Evolutionary conservation across 2,329 filamentous ascomycete species (phyloP), one percentile per base, ranked within the genome.

Genomic region (Cladophialophora exuberans): DNA sequence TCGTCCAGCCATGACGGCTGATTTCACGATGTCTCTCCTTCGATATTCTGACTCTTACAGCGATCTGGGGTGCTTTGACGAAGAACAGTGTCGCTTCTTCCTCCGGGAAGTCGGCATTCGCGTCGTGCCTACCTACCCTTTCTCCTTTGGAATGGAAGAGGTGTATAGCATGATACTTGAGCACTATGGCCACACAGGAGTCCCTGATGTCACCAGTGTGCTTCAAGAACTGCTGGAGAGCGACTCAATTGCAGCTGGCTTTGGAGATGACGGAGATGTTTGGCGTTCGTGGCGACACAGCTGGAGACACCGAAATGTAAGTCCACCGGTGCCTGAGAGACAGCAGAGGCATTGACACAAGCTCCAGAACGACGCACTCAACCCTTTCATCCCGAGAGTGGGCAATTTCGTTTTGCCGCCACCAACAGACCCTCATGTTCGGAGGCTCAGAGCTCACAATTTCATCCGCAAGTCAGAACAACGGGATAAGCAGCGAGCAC

Each of bases 61-160:
- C 35, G 57, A 57, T 18, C 48, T 63, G 20, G 62, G 61, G n/a
- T 41, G 33, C 15, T 66, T 65, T 31, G 62, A 67, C 30, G 65
- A 66, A 49, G 65, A 65, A 38, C 52, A 60, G n/a, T 66, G 65
- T 39, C 63, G 64, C 17, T 64, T 60, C 52, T 62, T 65, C 43
- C 48, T 66, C 11, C 55, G 62, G n/a, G 62, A 65, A 47, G 55
- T 66, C 6, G 65, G 64, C 18, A 31, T 48, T 7, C 56, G 56
- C 17, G 54, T 66, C 25, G 62, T 66, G 18, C 60, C 57, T 36
- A 53, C 48, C 48, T 65, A 64, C 44, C 63, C 63, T 7, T 66
- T 65, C 57, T 54, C 54, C 11, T 56, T 63, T 31, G 65, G 65
- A 28, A 66, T 67, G 53, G 63, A 67, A 54, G 64, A 66, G 39